Base-by-base conservation (phyloP, 495 filamentous ascomycete species). In the Bryoglossum gracile region DNA sequence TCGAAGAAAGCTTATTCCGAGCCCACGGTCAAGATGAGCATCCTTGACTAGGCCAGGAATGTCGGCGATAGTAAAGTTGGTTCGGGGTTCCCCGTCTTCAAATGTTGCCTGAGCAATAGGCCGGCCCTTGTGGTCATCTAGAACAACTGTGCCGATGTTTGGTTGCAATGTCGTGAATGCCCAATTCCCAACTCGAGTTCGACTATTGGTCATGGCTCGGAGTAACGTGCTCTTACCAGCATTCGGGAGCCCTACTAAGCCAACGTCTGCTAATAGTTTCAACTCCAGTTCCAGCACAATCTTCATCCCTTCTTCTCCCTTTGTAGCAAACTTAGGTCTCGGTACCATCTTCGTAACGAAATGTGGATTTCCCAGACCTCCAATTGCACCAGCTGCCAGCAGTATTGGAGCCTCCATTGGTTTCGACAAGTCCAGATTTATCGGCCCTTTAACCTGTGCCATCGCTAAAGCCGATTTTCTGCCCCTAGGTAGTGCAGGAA, bases 211-310 rank as follows among this genome's bases (percentile, higher is more conserved):
- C 54, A 98, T 66, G 1, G 90, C 83, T 37, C 92, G 83, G 4
- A 96, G 76, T 6, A 98, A 74, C 0, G 94, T 96, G 61, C 86
- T 92, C 63, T 98, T 98, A 10, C 92, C 92, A 1, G 94, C 92
- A 63, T 98, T 98, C 0, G 92, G 94, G 41, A 95, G 76, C 1
- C 92, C 92, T 21, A 98, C 92, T 8, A 98, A 71, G 1, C 91
- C 92, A 14, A 98, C 83, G 65, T 98, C 92, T 11, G 92, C 92
- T 8, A 98, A 78, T 3, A 98, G 73, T 68, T 96, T 97, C 48
- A 98, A 75, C 62, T 98, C 92, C 43, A 98, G 78, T 55, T 94
- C 86, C 10, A 98, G 67, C 24, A 82, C 78, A 48, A 98, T 66
- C 19, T 75, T 80, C 62, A 87, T 79, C 37, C 87, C 87, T 26